phyloP scores from a whole-genome alignment of 345 rosid genomes.

The Citrus inodora region DNA sequence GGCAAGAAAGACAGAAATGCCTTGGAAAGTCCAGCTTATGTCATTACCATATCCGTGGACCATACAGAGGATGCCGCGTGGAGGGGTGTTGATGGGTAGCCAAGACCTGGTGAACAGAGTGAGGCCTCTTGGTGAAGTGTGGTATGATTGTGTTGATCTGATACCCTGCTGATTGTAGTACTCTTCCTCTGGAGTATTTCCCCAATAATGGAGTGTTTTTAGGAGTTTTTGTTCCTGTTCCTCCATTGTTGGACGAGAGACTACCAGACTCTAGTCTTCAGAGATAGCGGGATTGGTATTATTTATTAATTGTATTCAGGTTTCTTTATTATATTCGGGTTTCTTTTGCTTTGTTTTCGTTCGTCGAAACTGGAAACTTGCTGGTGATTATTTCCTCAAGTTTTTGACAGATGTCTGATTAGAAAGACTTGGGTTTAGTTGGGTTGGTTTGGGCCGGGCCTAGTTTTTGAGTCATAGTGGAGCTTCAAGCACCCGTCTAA shows the following conservation, averaged over 20 bases:
- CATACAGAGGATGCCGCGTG: slow-evolving; percentile 65
- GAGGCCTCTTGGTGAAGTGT: slow-evolving; percentile 79
- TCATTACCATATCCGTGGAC: slow-evolving; percentile 88
- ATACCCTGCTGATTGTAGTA: slow-evolving; percentile 55
- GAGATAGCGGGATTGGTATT: neutral
- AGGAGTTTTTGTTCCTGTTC: slow-evolving; percentile 12
- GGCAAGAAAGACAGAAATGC: slow-evolving; percentile 68
- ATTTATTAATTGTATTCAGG: neutral
- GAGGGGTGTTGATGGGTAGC: slow-evolving; percentile 50
- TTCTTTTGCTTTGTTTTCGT: neutral
- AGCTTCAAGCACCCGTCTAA: too few relatives aligned
- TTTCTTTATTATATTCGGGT: neutral
- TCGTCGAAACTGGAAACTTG: neutral
- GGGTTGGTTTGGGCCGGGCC: neutral
- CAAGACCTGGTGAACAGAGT: slow-evolving; percentile 73
- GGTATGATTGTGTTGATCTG: slow-evolving; percentile 48
- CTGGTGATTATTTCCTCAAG: neutral
- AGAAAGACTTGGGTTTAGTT: neutral
- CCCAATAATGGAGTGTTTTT: slow-evolving; percentile 50
- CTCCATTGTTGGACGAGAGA: slow-evolving; percentile 16
- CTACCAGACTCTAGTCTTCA: too few relatives aligned
- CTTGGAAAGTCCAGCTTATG: slow-evolving; percentile 78
- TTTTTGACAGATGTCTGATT: neutral
- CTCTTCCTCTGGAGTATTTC: slow-evolving; percentile 57
- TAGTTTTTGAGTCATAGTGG: neutral